These are phyloP conservation scores for Naganishia kalamii DNA, from an alignment of 768 basidiomycete genomes.

Conservation along the genomic window DNA sequence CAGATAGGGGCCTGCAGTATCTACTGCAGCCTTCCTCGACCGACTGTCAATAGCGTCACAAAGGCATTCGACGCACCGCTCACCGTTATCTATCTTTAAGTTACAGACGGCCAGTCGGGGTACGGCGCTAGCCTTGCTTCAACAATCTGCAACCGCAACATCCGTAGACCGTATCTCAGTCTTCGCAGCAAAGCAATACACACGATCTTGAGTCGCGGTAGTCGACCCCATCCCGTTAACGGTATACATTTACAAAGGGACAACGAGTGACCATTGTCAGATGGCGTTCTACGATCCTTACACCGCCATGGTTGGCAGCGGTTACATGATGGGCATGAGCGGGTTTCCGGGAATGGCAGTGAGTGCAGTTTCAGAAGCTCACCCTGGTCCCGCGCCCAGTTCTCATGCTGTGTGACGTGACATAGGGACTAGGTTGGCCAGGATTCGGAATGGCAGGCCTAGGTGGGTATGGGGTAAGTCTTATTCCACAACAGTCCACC, in stretches of 20 bases:
- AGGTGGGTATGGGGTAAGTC: conserved; percentile 17
- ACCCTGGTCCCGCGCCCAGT: background rate
- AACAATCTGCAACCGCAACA: too few species aligned
- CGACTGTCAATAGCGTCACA: too few species aligned
- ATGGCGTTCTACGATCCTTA: conserved; percentile 22
- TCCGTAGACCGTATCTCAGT: background rate
- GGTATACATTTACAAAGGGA: background rate
- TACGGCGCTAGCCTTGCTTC: too few species aligned
- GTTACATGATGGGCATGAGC: conserved; percentile 16
- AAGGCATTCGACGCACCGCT: too few species aligned
- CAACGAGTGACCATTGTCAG: background rate
- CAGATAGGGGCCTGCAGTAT: background rate
- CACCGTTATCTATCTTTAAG: too few species aligned
- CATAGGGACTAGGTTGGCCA: conserved; percentile 16
- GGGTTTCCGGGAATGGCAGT: conserved; percentile 18
- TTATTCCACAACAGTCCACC: background rate
- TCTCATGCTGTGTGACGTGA: background rate
- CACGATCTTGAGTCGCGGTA: background rate
- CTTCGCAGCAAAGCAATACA: background rate
- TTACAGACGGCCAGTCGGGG: too few species aligned
- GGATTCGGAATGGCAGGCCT: conserved; percentile 1
- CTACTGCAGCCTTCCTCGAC: background rate
- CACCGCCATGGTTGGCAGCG: conserved; percentile 13
- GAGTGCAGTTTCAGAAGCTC: background rate
- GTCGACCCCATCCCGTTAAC: too few species aligned